phyloP scores from a whole-genome alignment of 2,329 filamentous ascomycete genomes.

The Emergomyces pasteurianus region DNA sequence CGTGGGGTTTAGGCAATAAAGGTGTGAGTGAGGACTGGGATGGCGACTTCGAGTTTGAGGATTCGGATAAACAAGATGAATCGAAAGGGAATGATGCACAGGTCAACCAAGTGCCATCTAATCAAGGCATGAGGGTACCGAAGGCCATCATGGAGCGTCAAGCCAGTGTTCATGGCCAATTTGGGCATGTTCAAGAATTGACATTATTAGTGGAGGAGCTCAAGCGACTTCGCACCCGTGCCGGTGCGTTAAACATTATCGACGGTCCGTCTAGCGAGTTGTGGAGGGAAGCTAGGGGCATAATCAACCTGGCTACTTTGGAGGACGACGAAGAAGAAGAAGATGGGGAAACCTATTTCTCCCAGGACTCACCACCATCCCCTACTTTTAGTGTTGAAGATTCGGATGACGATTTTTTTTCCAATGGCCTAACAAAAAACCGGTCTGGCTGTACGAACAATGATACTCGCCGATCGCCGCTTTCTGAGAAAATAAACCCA shows the following conservation, averaged over 20 bases:
- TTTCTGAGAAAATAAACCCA: conserved; percentile 18
- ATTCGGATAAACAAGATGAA: conserved; percentile 26
- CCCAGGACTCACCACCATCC: conserved; percentile 42
- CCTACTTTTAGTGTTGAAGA: conserved; percentile 47
- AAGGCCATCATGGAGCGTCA: conserved; percentile 52
- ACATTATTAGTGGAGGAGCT: conserved; percentile 53
- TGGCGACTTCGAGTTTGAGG: conserved; percentile 54
- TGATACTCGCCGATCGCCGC: conserved; percentile 20
- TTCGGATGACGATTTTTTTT: conserved; percentile 41
- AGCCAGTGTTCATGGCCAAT: conserved; percentile 53
- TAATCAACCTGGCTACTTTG: conserved; percentile 54
- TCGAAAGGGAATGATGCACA: conserved; percentile 17
- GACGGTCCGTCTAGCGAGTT: conserved; percentile 41
- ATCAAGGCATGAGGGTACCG: conserved; percentile 38
- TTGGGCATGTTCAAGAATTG: conserved; percentile 51
- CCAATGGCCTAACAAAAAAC: conserved; percentile 20
- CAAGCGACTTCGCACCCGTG: conserved; percentile 48
- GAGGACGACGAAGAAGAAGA: conserved; percentile 48
- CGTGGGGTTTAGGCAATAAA: conserved; percentile 55
- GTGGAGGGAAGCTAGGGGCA: conserved; percentile 55
- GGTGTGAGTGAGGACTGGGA: conserved; percentile 58
- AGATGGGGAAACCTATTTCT: conserved; percentile 18
- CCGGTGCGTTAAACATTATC: conserved; percentile 41
- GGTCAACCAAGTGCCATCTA: not conserved
- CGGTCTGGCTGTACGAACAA: conserved; percentile 15